Evolutionary conservation across 1,284 basidiomycete species (phyloP), one percentile per base, ranked within the genome.

Genomic region (Microstroma glucosiphilum): DNA sequence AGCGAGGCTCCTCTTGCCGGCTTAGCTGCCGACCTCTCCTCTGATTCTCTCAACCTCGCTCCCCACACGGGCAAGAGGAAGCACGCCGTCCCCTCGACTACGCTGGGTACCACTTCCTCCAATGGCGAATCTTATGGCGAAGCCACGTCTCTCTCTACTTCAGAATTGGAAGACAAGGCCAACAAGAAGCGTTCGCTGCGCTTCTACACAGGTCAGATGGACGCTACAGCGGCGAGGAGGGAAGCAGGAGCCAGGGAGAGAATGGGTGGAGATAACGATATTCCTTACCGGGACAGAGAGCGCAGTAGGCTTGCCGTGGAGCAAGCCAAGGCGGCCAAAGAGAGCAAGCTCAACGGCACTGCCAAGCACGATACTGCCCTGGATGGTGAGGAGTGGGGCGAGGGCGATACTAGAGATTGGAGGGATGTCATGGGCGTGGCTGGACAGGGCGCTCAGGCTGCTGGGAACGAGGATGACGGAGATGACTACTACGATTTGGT

Each of bases 401-500:
- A 74, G 48, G 63, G 64, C 12, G 77, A 77, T 58, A 69, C 68
- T 60, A 66, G 67, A 56, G 76, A 75, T 49, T 71, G 72, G 60
- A 63, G 69, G 41, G 74, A 73, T 12, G 76, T 76, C 26, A 72
- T 78, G 71, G 72, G 67, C 40, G 23, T 56, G n/a, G 58, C 63
- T 17, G 57, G 55, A 17, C 66, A 62, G 12, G 59, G 51, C 40
- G 40, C 13, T 61, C 23, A 23, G 65, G 62, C 19, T 61, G 40
- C 15, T 59, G 62, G 59, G 1, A 69, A 61, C 17, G 66, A 58
- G 9, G 70, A 72, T 48, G 70, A 69, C 13, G 72, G 64, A 17
- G 73, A 64, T 15, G 77, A 69, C 19, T 79, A 79, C 62, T 79
- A 79, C 60, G 77, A 78, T 40, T 65, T 79, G 3, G 68, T 79